These are phyloP conservation scores for Didymella lethalis DNA, from an alignment of 2,329 filamentous ascomycete species.

Conservation along the genomic window DNA sequence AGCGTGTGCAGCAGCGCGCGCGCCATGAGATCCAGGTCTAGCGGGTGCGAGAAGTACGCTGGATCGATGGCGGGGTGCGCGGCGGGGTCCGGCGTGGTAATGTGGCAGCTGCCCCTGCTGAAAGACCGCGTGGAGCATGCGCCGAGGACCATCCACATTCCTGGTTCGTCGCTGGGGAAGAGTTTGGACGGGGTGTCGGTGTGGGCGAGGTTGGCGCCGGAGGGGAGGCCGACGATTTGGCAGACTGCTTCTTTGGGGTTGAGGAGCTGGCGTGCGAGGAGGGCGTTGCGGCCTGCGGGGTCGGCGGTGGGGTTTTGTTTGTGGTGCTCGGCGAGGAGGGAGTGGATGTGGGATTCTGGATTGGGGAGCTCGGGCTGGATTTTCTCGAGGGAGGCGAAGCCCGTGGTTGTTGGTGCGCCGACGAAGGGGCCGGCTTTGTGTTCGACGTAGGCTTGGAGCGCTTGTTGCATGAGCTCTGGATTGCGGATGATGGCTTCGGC, in stretches of 20 bases:
- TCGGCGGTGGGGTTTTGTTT: constrained; percentile 34
- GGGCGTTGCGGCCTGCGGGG: constrained; percentile 31
- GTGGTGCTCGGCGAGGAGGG: constrained; percentile 26
- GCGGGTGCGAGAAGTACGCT: constrained; percentile 54
- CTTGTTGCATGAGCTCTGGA: constrained; percentile 37
- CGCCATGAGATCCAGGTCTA: constrained; percentile 55
- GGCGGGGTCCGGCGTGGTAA: constrained; percentile 48
- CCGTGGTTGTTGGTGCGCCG: constrained; percentile 34
- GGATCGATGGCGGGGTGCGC: constrained; percentile 54
- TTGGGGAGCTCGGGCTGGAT: constrained; percentile 33
- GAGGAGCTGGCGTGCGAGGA: constrained; percentile 36
- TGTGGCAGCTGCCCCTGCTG: constrained; percentile 55
- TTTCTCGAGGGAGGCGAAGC: constrained; percentile 34
- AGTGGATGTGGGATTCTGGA: constrained; percentile 31
- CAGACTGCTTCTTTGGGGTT: constrained; percentile 36
- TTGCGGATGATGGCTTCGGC: constrained; percentile 35
- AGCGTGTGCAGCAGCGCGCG: constrained; percentile 46
- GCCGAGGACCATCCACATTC: constrained; percentile 33
- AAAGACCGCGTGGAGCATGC: constrained; percentile 43
- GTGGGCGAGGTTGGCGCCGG: constrained; percentile 25
- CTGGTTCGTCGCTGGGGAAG: constrained; percentile 27
- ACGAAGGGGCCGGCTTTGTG: constrained; percentile 42
- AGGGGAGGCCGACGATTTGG: constrained; percentile 32
- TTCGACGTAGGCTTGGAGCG: constrained; percentile 37
- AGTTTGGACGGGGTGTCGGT: constrained; percentile 18